A percentile compares a stretch with the other conserved stretches of the same genome.
These are phyloP conservation scores for Emydomyces testavorans DNA, from an alignment of 2,329 filamentous ascomycete species.

Conservation along the genomic window DNA sequence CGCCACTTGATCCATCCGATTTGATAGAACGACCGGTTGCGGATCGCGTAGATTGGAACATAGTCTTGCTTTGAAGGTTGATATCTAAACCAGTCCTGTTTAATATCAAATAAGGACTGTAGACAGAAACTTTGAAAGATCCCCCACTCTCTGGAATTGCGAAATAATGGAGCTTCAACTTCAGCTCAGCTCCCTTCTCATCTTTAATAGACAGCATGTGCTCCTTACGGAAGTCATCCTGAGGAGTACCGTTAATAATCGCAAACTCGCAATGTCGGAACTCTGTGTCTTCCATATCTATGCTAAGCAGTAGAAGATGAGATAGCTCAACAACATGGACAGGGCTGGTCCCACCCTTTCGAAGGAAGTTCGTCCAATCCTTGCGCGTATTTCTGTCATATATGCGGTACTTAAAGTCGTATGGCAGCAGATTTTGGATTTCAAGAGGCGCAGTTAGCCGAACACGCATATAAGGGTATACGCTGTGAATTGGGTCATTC, in stretches of 20 bases:
- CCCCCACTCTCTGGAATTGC: conserved; percentile 83
- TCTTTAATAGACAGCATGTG: conserved; percentile 71
- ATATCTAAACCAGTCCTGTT: conserved; percentile 92
- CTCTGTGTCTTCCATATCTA: conserved; percentile 92
- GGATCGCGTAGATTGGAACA: conserved; percentile 69
- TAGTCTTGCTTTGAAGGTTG: conserved; percentile 76
- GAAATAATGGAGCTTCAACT: conserved; percentile 81
- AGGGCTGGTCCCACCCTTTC: conserved; percentile 91
- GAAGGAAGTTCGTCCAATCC: conserved; percentile 96
- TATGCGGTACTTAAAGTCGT: conserved; percentile 98
- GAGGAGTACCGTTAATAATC: conserved; percentile 82
- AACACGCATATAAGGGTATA: conserved; percentile 90
- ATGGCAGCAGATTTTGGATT: conserved; percentile 85
- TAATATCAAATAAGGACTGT: conserved; percentile 85
- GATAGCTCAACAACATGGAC: conserved; percentile 95
- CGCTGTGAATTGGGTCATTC: conserved; percentile 67
- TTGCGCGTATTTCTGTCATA: conserved; percentile 98
- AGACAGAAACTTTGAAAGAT: conserved; percentile 90
- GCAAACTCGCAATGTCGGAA: conserved; percentile 94
- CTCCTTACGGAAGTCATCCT: conserved; percentile 82
- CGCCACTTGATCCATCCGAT: conserved; percentile 40
- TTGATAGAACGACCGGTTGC: conserved; percentile 69
- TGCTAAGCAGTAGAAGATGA: conserved; percentile 78
- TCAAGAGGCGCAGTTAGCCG: conserved; percentile 87
- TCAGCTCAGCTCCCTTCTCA: conserved; percentile 63